phyloP scores from a whole-genome alignment of 768 basidiomycete species.

The Cubamyces lactineus region DNA sequence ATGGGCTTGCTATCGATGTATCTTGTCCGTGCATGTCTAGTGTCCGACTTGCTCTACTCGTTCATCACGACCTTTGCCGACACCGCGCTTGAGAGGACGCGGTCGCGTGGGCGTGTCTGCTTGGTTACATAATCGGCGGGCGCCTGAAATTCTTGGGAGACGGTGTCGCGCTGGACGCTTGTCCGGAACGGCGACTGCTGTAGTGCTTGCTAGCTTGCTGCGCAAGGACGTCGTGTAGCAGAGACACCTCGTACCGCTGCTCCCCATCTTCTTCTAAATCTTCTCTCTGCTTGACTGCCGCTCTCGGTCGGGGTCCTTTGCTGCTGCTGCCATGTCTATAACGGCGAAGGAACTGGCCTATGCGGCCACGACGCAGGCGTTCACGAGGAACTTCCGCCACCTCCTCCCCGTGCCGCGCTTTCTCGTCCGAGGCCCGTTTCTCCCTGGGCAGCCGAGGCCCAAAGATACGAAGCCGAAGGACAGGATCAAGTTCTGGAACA shows the following conservation, averaged over 20 bases:
- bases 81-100: not conserved
- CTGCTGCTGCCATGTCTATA: constrained; percentile 11
- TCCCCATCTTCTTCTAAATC: not conserved
- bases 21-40: not conserved
- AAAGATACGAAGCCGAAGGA: constrained; percentile 66
- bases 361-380: constrained; percentile 39
- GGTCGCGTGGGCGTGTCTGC: constrained; percentile 22
- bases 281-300: not conserved
- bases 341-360: constrained; percentile 16
- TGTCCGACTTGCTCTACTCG: not conserved
- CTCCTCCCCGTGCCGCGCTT: constrained; percentile 61
- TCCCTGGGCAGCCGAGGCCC: constrained; percentile 40
- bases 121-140: constrained; percentile 9
- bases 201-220: no score
- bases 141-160: constrained; percentile 18
- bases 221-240: not conserved
- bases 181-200: constrained; percentile 4
- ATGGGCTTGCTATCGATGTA: constrained; percentile 16
- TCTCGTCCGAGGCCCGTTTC: constrained; percentile 37
- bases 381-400: constrained; percentile 70
- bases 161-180: constrained; percentile 21
- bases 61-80: no score
- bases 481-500: constrained; percentile 85
- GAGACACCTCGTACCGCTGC: not conserved
- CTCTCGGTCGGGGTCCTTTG: not conserved